These are phyloP conservation scores for Diaporthe ampelina DNA, from an alignment of 2,329 filamentous ascomycete species.

Conservation along the genomic window DNA sequence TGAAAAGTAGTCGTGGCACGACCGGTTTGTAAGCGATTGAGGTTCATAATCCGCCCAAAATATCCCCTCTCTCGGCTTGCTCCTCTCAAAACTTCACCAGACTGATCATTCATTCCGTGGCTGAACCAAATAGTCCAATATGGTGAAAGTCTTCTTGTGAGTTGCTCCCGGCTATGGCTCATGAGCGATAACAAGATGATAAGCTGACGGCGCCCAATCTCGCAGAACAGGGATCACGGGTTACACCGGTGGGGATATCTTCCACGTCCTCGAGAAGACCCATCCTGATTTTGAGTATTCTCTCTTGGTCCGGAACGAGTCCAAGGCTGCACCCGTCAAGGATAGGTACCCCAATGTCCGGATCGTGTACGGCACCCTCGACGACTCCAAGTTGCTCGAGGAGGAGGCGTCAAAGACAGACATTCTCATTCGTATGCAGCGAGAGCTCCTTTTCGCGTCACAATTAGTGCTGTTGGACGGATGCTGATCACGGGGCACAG, in stretches of 20 bases:
- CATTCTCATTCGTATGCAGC: conserved; percentile 61
- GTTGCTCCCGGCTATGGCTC: background rate
- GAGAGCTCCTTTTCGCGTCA: background rate
- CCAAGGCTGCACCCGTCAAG: conserved; percentile 60
- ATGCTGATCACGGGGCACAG: conserved; percentile 50
- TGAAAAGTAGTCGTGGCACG: background rate
- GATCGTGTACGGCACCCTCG: conserved; percentile 64
- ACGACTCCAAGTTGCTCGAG: conserved; percentile 61
- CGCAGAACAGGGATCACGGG: conserved; percentile 53
- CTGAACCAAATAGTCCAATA: background rate
- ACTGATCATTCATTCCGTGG: background rate
- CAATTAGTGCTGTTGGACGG: background rate
- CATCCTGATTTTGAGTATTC: conserved; percentile 60
- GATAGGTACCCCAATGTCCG: conserved; percentile 62
- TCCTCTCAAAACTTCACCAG: no score
- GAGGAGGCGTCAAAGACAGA: conserved; percentile 65
- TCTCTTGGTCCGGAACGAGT: conserved; percentile 62
- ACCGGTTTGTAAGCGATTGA: background rate
- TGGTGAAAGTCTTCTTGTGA: conserved; percentile 33
- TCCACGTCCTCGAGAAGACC: conserved; percentile 55
- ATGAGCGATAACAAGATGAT: background rate
- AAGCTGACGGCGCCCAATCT: conserved; percentile 2
- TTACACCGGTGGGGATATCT: conserved; percentile 66
- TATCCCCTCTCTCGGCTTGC: background rate
- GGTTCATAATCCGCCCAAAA: background rate